Evolutionary conservation across 2,329 filamentous ascomycete genomes (phyloP), one percentile per base, ranked within the genome.

Genomic region (Aureobasidium sp.): DNA sequence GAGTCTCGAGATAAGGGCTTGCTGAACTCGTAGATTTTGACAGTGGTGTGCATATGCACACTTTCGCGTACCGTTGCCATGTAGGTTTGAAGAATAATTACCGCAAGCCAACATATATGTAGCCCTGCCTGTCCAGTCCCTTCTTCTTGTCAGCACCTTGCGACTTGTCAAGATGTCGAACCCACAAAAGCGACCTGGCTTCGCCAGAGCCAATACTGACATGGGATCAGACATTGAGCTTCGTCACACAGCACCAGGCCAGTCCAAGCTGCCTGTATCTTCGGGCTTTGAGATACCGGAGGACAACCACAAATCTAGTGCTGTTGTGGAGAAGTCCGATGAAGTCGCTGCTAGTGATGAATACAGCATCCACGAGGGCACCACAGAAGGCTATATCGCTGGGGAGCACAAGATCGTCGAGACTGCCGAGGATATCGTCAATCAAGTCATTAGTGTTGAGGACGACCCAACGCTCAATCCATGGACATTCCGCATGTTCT

Each of bases 401-500:
- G 48, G 40, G 3, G 56, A 44, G 27, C 44, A 29, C 56, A 54
- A 12, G 55, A 34, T 45, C 12, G 22, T 61, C 14, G 49, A 59
- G 27, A 61, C 61, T 5, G 63, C 66, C 5, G 56, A 63, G 17
- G 66, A 68, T 47, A 51, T 69, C 8, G 58, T 68, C 29, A 68
- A 66, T 10, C 60, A 64, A 32, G 59, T 65, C 17, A 55, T 71
- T 35, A 62, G 68, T 51, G 62, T 70, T 29, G 63, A 71, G 17
- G 70, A 72, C 56, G 67, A 72, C 45, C 64, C 66, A 4, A 59
- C 62, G 6, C 56, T 69, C 30, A 63, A 58, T 35, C 61, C 68
- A 12, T 68, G 65, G 60, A 73, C 71, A 3, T 71, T 72, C 34
- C 63, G 71, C 17, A 64, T 64, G 37, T 63, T 68, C 42, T 70